phyloP scores from a whole-genome alignment of 2,329 filamentous ascomycete genomes.

The Calycina marina region DNA sequence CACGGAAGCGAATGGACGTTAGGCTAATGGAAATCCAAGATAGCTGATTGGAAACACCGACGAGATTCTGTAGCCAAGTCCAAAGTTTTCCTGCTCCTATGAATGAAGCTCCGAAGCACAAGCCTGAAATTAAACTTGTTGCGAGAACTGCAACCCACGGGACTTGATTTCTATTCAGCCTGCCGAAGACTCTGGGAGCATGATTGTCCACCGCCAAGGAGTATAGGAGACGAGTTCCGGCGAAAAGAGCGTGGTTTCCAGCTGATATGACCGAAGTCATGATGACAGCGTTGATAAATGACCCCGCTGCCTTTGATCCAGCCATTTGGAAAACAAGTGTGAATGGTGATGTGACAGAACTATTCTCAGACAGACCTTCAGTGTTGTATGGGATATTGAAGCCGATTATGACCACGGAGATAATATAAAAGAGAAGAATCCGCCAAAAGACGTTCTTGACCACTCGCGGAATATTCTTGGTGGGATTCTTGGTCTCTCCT shows the following conservation, averaged over 20 bases:
- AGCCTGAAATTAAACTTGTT: constrained; percentile 37
- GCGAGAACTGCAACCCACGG: constrained; percentile 39
- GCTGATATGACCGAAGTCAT: constrained; percentile 43
- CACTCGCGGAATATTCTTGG: constrained; percentile 43
- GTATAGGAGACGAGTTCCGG: constrained; percentile 41
- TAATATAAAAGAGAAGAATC: constrained; percentile 30
- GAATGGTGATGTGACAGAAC: constrained; percentile 35
- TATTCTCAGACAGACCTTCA: constrained; percentile 27
- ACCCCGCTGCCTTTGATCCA: constrained; percentile 38
- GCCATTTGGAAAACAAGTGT: constrained; percentile 47
- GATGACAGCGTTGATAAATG: constrained; percentile 47
- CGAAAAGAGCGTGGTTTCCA: constrained; percentile 43
- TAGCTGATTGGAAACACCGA: constrained; percentile 53
- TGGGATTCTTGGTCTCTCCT: constrained; percentile 49
- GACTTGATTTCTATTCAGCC: constrained; percentile 32
- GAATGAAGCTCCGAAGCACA: constrained; percentile 51
- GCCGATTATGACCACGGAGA: constrained; percentile 39
- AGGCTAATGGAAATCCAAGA: constrained; percentile 52
- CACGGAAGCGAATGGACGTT: constrained; percentile 49
- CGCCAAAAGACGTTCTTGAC: constrained; percentile 54
- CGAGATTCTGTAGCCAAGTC: constrained; percentile 53
- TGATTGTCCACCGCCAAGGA: constrained; percentile 37
- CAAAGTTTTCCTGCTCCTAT: constrained; percentile 51
- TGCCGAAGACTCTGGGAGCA: constrained; percentile 39
- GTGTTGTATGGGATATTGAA: constrained; percentile 44